phyloP scores from a whole-genome alignment of 2,329 filamentous ascomycete species.

The Diaporthe destruens region DNA sequence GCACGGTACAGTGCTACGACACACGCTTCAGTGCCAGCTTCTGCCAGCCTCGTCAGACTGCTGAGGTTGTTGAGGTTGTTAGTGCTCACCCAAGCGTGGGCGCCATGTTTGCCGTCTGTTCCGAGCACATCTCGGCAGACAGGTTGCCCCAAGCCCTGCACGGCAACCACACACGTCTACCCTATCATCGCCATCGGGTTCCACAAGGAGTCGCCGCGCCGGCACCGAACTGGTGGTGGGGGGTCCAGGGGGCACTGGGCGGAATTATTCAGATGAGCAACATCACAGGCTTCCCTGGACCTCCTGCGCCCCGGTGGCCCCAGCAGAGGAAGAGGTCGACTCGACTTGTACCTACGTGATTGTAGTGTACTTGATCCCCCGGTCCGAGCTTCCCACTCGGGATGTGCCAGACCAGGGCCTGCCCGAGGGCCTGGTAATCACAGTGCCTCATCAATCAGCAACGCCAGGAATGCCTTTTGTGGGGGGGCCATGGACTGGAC shows the following conservation, averaged over 20 bases:
- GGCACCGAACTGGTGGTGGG: slow-evolving; percentile 5
- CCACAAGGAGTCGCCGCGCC: slow-evolving; percentile 27
- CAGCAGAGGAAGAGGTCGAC: slow-evolving; percentile 6
- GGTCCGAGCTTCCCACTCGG: slow-evolving; percentile 14
- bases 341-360: background rate
- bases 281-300: slow-evolving; percentile 9
- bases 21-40: background rate
- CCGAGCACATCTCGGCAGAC: background rate
- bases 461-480: slow-evolving; percentile 1
- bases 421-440: slow-evolving; percentile 34
- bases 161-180: slow-evolving; percentile 27
- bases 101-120: slow-evolving; percentile 18
- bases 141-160: slow-evolving; percentile 16
- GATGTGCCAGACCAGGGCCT: background rate
- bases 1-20: background rate
- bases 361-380: background rate
- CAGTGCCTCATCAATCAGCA: slow-evolving; percentile 27
- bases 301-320: slow-evolving; percentile 33
- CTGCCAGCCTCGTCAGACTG: slow-evolving; percentile 30
- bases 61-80: background rate
- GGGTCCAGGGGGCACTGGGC: background rate
- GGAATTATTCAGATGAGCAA: slow-evolving; percentile 15
- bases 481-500: slow-evolving; percentile 8
- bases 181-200: background rate
- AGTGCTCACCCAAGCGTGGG: background rate